Percentiles rank a stretch among this genome's conserved stretches.
phyloP scores from a whole-genome alignment of 2,329 filamentous ascomycete genomes.

The Fusarium fujikuroi region DNA sequence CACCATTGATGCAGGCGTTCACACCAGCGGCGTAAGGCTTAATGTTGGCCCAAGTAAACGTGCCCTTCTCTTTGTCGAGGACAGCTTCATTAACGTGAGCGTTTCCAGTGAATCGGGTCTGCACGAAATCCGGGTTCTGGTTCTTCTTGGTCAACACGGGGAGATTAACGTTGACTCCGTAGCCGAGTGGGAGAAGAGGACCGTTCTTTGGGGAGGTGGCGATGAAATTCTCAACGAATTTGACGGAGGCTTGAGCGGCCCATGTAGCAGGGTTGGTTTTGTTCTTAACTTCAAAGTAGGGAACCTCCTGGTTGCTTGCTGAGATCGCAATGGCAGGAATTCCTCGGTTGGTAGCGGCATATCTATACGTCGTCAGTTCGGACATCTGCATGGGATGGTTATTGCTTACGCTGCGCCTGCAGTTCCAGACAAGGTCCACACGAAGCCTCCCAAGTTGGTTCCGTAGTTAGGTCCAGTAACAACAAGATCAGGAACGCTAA shows the following conservation, averaged over 20 bases:
- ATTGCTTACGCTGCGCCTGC: slow-evolving; percentile 53
- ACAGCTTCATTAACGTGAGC: slow-evolving; percentile 59
- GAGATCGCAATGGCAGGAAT: slow-evolving; percentile 63
- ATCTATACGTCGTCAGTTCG: slow-evolving; percentile 38
- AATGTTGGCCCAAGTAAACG: slow-evolving; percentile 56
- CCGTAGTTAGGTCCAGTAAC: slow-evolving; percentile 67
- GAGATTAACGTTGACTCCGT: slow-evolving; percentile 64
- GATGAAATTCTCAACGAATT: slow-evolving; percentile 58
- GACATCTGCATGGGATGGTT: no score
- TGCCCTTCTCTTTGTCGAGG: slow-evolving; percentile 54
- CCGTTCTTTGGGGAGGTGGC: slow-evolving; percentile 47
- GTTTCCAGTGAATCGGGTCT: slow-evolving; percentile 60
- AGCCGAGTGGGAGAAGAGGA: slow-evolving; percentile 58
- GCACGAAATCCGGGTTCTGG: slow-evolving; percentile 55
- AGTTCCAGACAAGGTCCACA: slow-evolving; percentile 63
- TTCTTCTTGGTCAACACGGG: slow-evolving; percentile 55
- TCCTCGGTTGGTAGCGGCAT: slow-evolving; percentile 59
- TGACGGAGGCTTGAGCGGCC: slow-evolving; percentile 54
- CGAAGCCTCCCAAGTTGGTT: slow-evolving; percentile 63
- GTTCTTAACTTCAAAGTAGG: slow-evolving; percentile 53
- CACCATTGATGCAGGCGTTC: slow-evolving; percentile 62
- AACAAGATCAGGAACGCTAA: slow-evolving; percentile 63
- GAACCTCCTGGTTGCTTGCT: slow-evolving; percentile 54
- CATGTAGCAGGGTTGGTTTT: slow-evolving; percentile 58
- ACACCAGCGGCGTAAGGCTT: slow-evolving; percentile 53